Conservation (phyloP, 2,329 filamentous ascomycete species). For the Paraphaeosphaeria minitans region DNA sequence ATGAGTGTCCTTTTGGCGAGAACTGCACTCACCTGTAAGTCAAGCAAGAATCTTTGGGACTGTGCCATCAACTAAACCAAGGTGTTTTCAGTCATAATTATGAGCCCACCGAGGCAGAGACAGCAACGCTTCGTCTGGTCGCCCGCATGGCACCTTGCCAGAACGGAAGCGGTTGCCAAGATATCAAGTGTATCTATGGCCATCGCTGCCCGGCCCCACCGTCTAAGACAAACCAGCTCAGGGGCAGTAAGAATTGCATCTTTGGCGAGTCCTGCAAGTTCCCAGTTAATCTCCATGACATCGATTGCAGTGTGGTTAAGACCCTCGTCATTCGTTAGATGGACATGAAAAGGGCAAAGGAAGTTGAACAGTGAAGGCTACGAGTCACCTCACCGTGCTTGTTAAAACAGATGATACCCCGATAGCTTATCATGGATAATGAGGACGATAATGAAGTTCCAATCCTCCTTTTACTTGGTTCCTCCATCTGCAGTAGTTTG, state of each 20-base stretch:
- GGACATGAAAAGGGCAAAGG: neutral
- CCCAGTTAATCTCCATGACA: slow-evolving; percentile 60
- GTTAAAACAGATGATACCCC: neutral
- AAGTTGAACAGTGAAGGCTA: neutral
- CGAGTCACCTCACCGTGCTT: neutral
- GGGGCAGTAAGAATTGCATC: slow-evolving; percentile 60
- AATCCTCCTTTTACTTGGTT: neutral
- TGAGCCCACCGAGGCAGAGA: slow-evolving; percentile 59
- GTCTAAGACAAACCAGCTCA: slow-evolving; percentile 46
- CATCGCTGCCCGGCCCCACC: slow-evolving; percentile 63
- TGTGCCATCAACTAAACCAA: neutral
- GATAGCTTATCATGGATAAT: neutral
- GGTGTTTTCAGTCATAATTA: slow-evolving; percentile 47
- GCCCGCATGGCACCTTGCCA: slow-evolving; percentile 68
- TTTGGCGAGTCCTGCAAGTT: slow-evolving; percentile 65
- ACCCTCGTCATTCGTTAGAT: slow-evolving; percentile 47
- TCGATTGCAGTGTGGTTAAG: slow-evolving; percentile 63
- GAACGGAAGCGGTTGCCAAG: slow-evolving; percentile 62
- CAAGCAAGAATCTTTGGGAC: no score
- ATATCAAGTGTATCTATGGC: slow-evolving; percentile 66
- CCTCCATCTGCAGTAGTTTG: neutral
- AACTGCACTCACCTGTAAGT: slow-evolving; percentile 58
- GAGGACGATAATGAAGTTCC: neutral
- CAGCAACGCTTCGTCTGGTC: slow-evolving; percentile 61
- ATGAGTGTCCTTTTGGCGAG: slow-evolving; percentile 61